phyloP scores from a whole-genome alignment of 305 asterid genomes.

The Lippia alba region DNA sequence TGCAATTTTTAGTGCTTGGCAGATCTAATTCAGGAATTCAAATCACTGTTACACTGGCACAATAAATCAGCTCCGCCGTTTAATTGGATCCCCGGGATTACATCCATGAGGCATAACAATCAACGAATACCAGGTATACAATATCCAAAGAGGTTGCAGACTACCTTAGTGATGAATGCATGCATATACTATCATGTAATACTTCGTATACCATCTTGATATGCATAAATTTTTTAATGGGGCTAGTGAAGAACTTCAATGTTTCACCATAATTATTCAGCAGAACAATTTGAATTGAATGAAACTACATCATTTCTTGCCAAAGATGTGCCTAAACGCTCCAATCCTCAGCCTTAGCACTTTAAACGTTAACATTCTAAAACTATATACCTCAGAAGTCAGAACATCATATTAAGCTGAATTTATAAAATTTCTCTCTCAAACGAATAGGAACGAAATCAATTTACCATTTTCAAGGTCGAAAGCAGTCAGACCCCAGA shows the following conservation, averaged over 20 bases:
- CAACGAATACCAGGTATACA: not conserved
- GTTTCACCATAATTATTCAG: too few relatives aligned
- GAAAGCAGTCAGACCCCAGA: slow-evolving; percentile 45
- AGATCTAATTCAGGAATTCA: slow-evolving; percentile 1
- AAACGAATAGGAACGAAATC: not conserved
- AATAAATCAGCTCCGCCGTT: not conserved
- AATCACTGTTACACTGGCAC: not conserved
- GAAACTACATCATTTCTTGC: too few relatives aligned
- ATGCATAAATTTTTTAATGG: not conserved
- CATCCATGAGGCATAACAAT: not conserved
- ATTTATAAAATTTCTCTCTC: too few relatives aligned
- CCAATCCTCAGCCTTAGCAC: too few relatives aligned
- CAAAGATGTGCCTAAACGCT: too few relatives aligned
- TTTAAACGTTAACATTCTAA: too few relatives aligned
- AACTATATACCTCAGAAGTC: too few relatives aligned
- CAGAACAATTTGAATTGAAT: too few relatives aligned
- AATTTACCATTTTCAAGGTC: slow-evolving; percentile 43
- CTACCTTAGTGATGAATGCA: slow-evolving; percentile 10
- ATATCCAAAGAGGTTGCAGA: not conserved
- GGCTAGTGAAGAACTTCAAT: too few relatives aligned
- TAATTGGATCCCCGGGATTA: not conserved
- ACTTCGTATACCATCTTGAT: not conserved
- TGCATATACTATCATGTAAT: not conserved
- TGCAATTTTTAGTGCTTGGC: not conserved
- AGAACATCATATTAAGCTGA: too few relatives aligned